A percentile compares a stretch with the other conserved stretches of the same genome.
Evolutionary conservation across 1,284 basidiomycete species (phyloP).

Genomic region (Testicularia cyperi): DNA sequence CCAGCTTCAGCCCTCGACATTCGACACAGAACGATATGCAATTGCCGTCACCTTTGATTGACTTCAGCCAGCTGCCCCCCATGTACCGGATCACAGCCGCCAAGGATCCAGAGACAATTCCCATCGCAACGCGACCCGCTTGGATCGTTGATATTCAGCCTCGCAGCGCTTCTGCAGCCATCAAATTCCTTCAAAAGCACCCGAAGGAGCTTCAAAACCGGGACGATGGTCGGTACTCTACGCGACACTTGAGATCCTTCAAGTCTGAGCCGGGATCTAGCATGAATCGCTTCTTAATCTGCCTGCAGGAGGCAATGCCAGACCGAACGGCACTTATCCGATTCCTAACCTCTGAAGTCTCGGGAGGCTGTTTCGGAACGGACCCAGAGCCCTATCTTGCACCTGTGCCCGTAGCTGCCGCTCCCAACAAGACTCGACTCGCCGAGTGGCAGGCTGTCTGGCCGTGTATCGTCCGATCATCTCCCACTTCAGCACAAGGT

Average conservation of each 20-base stretch:
- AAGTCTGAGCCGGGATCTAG: slow-evolving; percentile 10
- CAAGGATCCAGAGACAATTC: slow-evolving; percentile 59
- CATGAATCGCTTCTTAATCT: slow-evolving; percentile 33
- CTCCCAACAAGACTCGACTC: slow-evolving; percentile 72
- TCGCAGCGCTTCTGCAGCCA: slow-evolving; percentile 17
- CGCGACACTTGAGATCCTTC: slow-evolving; percentile 45
- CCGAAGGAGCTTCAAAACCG: slow-evolving; percentile 19
- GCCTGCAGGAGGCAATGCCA: slow-evolving; percentile 15
- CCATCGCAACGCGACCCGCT: slow-evolving; percentile 66
- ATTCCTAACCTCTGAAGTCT: slow-evolving; percentile 6
- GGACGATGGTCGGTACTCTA: slow-evolving; percentile 28
- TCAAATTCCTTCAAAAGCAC: slow-evolving; percentile 34
- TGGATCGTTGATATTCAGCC: slow-evolving; percentile 81
- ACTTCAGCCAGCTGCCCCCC: slow-evolving; percentile 22
- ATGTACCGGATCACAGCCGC: slow-evolving; percentile 59
- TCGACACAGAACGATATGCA: too few relatives aligned
- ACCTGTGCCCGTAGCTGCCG: slow-evolving; percentile 71
- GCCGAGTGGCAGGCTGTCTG: slow-evolving; percentile 61
- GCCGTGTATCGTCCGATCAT: slow-evolving; percentile 50
- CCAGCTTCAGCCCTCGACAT: too few relatives aligned
- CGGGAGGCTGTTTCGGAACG: slow-evolving; percentile 7
- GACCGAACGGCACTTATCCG: slow-evolving; percentile 6
- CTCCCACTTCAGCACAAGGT: slow-evolving; percentile 6
- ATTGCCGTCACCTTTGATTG: too few relatives aligned
- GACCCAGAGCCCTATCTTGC: slow-evolving; percentile 61